Conservation (phyloP, 768 basidiomycete species). For the Pisolithus tinctorius region DNA sequence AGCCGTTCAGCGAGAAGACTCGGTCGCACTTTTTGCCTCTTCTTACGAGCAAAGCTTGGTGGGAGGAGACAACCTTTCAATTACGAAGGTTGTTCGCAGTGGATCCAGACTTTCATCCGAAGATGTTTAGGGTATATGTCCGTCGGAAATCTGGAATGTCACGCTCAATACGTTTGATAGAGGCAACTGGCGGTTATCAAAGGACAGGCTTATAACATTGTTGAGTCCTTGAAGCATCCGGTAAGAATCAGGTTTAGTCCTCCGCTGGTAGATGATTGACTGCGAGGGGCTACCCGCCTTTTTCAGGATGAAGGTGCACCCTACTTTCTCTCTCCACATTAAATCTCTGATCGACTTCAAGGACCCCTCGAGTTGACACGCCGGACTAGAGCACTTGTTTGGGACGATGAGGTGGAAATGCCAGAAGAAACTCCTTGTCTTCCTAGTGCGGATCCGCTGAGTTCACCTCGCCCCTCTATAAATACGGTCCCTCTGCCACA, state of each 20-base stretch:
- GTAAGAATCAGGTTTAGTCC: conserved; percentile 37
- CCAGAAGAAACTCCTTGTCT: conserved; percentile 42
- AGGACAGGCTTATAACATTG: conserved; percentile 87
- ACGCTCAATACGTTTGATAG: conserved; percentile 27
- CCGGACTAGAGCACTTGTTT: conserved; percentile 73
- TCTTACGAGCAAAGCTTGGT: conserved; percentile 81
- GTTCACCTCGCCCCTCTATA: conserved; percentile 57
- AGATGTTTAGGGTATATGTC: conserved; percentile 71
- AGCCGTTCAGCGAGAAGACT: conserved; percentile 80
- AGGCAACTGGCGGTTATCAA: conserved; percentile 90
- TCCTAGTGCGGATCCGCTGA: conserved; percentile 26
- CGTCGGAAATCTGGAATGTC: conserved; percentile 1
- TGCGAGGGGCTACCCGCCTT: background rate
- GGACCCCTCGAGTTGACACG: conserved; percentile 89
- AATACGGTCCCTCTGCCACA: conserved; percentile 52
- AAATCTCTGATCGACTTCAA: conserved; percentile 23
- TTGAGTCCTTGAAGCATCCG: conserved; percentile 72
- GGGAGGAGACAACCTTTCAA: conserved; percentile 80
- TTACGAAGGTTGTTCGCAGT: conserved; percentile 71
- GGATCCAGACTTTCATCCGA: conserved; percentile 83
- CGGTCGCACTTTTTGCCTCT: conserved; percentile 76
- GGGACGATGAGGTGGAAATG: conserved; percentile 81
- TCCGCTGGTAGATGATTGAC: background rate
- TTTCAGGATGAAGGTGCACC: conserved; percentile 65
- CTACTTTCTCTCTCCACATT: background rate